phyloP scores from a whole-genome alignment of 768 basidiomycete genomes.

The Bullera alba region DNA sequence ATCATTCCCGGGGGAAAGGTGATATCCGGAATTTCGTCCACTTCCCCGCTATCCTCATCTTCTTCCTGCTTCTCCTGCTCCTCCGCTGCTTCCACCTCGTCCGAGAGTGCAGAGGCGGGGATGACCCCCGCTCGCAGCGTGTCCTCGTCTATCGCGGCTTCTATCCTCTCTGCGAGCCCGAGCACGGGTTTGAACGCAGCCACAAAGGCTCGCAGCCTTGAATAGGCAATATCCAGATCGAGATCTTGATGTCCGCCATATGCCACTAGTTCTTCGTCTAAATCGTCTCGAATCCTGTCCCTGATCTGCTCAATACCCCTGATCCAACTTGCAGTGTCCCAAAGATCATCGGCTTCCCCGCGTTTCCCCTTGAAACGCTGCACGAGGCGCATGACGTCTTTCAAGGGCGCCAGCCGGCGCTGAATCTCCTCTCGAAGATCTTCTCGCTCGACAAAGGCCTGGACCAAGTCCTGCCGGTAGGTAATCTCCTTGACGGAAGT shows the following conservation, averaged over 20 bases:
- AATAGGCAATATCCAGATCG: too few relatives aligned
- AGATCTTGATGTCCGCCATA: too few relatives aligned
- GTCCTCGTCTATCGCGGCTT: constrained; percentile 29
- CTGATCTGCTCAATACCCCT: constrained; percentile 18
- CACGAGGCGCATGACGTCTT: constrained; percentile 38
- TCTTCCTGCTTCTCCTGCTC: constrained; percentile 15
- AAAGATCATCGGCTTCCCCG: constrained; percentile 35
- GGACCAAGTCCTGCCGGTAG: constrained; percentile 32
- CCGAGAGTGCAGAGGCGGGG: too few relatives aligned
- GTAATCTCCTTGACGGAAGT: constrained; percentile 28
- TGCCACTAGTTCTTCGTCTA: constrained; percentile 4
- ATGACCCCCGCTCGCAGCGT: constrained; percentile 17
- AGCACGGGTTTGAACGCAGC: constrained; percentile 10
- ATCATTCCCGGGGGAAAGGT: too few relatives aligned
- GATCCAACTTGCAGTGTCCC: constrained; percentile 35
- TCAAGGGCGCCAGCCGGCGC: constrained; percentile 20
- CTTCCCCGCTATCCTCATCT: constrained; percentile 13
- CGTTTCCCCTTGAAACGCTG: constrained; percentile 33
- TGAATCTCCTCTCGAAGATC: constrained; percentile 35
- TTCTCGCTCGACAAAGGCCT: constrained; percentile 29
- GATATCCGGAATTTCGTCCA: too few relatives aligned
- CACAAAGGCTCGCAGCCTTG: constrained; percentile 13
- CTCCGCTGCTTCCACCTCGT: constrained; percentile 8
- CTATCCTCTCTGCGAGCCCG: constrained; percentile 22
- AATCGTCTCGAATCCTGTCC: constrained; percentile 13